Conservation (phyloP, 139 green algal species). For the Micromonas pusilla region DNA sequence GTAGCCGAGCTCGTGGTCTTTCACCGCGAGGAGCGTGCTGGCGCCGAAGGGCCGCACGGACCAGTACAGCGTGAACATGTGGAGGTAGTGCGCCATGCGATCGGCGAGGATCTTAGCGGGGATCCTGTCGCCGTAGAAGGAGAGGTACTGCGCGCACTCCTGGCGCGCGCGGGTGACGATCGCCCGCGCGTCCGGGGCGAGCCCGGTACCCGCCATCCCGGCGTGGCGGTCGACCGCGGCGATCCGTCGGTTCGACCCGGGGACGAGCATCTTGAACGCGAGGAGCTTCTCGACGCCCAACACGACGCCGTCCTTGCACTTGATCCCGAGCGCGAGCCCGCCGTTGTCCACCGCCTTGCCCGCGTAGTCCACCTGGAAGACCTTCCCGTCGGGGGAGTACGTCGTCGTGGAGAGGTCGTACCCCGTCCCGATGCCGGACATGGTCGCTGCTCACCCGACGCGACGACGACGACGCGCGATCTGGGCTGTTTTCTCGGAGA, state of each 20-base stretch:
- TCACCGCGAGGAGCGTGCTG: conserved; percentile 65
- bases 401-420: conserved; percentile 96
- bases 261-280: conserved; percentile 90
- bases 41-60: conserved; percentile 76
- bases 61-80: conserved; percentile 98
- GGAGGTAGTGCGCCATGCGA: conserved; percentile 80
- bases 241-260: conserved; percentile 77
- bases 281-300: conserved; percentile 90
- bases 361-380: conserved; percentile 98
- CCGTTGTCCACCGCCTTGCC: conserved; percentile 96
- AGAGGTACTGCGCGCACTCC: conserved; percentile 71
- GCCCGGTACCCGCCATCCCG: conserved; percentile 62
- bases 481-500: no score
- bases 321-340: conserved; percentile 73
- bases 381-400: conserved; percentile 90
- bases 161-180: conserved; percentile 71
- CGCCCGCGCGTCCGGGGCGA: conserved; percentile 54
- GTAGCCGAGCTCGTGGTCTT: conserved; percentile 54
- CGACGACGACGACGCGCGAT: background rate
- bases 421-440: conserved; percentile 31
- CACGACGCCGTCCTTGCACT: conserved; percentile 90
- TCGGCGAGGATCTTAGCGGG: conserved; percentile 83
- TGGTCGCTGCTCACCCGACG: background rate
- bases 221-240: conserved; percentile 78
- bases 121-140: conserved; percentile 88